phyloP scores from a whole-genome alignment of 106 monocot species.

The Dendrobium catenatum region DNA sequence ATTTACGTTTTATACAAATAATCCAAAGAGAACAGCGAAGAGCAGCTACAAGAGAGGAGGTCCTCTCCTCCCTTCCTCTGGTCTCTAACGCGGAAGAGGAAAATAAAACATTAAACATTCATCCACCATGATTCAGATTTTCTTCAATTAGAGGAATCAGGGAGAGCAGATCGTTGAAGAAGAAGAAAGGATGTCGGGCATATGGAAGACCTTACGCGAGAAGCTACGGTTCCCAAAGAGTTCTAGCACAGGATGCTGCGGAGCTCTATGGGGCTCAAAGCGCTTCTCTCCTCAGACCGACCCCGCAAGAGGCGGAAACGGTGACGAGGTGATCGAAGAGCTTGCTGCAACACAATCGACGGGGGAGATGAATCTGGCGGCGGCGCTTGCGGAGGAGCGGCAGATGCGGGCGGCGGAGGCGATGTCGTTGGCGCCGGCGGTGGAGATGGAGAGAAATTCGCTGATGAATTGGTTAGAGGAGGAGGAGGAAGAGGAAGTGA shows the following conservation, averaged over 20 bases:
- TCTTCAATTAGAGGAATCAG: no score
- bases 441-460: background rate
- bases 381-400: background rate
- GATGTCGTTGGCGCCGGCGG: background rate
- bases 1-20: no score
- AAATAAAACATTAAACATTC: no score
- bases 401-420: background rate
- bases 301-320: background rate
- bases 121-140: background rate
- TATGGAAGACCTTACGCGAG: background rate
- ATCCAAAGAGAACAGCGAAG: no score
- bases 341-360: background rate
- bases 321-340: background rate
- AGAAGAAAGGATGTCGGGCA: background rate
- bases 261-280: background rate
- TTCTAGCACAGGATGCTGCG: background rate
- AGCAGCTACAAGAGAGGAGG: no score
- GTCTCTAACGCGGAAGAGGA: background rate
- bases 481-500: constrained; percentile 28
- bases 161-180: background rate
- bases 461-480: constrained; percentile 17
- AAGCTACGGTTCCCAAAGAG: background rate
- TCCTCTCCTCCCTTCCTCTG: background rate
- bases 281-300: background rate
- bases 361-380: background rate